These are phyloP conservation scores for Bothriochloa decipiens DNA, from an alignment of 176 grass and related monocot genomes.

Conservation along the genomic window DNA sequence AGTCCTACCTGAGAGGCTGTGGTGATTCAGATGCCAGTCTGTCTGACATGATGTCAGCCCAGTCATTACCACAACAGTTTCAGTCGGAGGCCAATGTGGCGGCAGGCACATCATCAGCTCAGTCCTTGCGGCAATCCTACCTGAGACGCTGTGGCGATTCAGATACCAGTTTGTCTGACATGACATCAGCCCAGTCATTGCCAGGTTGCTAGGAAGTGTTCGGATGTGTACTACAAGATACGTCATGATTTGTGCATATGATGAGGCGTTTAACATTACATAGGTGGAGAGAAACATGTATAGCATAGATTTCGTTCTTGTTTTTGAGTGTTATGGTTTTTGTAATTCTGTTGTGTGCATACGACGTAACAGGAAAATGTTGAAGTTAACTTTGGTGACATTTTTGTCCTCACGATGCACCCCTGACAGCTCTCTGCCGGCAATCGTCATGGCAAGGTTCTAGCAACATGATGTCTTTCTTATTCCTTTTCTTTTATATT, in stretches of 20 bases:
- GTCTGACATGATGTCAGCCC: conserved; percentile 64
- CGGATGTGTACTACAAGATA: not conserved
- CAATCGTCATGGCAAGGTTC: too few species aligned
- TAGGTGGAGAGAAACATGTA: not conserved
- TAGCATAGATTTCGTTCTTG: not conserved
- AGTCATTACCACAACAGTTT: conserved; percentile 55
- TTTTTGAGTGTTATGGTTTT: not conserved
- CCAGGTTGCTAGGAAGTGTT: conserved; percentile 62
- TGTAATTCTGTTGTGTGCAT: conserved; percentile 18
- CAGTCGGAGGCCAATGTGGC: conserved; percentile 51
- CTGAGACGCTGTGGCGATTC: conserved; percentile 68
- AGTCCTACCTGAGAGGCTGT: conserved; percentile 70
- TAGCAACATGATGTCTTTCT: too few species aligned
- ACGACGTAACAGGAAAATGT: not conserved
- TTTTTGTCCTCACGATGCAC: not conserved
- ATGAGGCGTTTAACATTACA: conserved; percentile 19
- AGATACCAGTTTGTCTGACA: conserved; percentile 63
- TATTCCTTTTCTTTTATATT: not conserved
- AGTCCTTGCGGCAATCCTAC: conserved; percentile 76
- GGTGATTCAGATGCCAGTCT: conserved; percentile 66
- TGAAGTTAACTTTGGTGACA: not conserved
- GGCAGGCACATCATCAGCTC: conserved; percentile 53
- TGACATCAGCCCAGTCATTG: conserved; percentile 72
- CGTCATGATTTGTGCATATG: conserved; percentile 23
- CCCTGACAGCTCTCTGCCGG: too few species aligned